phyloP scores from a whole-genome alignment of 2,329 filamentous ascomycete species.

The Penicillium sp. region DNA sequence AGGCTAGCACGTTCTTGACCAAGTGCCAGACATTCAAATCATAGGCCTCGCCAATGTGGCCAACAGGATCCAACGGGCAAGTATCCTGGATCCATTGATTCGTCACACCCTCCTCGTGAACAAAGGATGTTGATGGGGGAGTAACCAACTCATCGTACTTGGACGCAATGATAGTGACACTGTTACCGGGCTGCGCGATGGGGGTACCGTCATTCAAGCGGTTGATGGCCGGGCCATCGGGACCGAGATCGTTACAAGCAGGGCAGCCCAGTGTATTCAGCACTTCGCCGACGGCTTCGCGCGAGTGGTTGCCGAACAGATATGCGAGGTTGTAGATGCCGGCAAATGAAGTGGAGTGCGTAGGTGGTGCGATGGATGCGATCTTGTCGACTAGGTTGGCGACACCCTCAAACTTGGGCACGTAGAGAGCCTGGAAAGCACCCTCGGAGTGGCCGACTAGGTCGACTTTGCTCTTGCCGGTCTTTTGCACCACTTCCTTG shows the following conservation, averaged over 20 bases:
- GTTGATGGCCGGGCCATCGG: conserved; percentile 26
- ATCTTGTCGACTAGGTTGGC: conserved; percentile 30
- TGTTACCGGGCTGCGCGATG: conserved; percentile 34
- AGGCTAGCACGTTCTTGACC: conserved; percentile 36
- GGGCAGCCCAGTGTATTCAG: conserved; percentile 29
- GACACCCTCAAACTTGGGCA: conserved; percentile 38
- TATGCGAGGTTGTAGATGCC: conserved; percentile 29
- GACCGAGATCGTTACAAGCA: conserved; percentile 33
- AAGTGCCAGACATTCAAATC: conserved; percentile 40
- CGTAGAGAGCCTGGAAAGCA: conserved; percentile 40
- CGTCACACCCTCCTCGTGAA: conserved; percentile 31
- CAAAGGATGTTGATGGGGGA: conserved; percentile 28
- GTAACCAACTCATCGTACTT: conserved; percentile 36
- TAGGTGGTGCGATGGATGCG: conserved; percentile 37
- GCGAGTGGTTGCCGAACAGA: conserved; percentile 24
- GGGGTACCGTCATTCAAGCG: conserved; percentile 32
- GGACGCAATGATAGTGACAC: conserved; percentile 34
- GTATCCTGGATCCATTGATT: conserved; percentile 34
- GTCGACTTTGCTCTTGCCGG: conserved; percentile 38
- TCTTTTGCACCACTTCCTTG: conserved; percentile 33
- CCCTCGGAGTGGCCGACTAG: conserved; percentile 46
- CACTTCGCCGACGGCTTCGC: conserved; percentile 20
- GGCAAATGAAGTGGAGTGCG: conserved; percentile 32
- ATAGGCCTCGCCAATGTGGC: conserved; percentile 38
- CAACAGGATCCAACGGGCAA: conserved; percentile 33